Conservation (phyloP, 768 basidiomycete species). For the Galerina marginata region DNA sequence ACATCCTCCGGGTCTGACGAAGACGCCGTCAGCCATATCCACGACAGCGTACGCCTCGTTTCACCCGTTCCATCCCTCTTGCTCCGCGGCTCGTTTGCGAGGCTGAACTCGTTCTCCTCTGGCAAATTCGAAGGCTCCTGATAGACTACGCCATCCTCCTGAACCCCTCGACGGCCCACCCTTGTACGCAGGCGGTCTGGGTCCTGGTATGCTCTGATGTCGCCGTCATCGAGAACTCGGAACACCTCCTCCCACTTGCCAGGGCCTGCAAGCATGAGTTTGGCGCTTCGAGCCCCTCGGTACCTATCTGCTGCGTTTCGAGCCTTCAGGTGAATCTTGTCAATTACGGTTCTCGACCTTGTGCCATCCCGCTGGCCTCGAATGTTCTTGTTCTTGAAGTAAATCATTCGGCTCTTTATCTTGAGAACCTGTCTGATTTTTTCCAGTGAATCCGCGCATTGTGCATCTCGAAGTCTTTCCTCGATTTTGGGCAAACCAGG, state of each 20-base stretch:
- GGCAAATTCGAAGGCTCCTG: too few species aligned
- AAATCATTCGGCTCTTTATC: conserved; percentile 12
- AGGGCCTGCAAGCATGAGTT: conserved; percentile 2
- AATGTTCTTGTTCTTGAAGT: conserved; percentile 22
- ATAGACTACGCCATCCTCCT: background rate
- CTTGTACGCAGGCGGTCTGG: background rate
- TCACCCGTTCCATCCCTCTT: background rate
- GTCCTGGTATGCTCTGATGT: conserved; percentile 20
- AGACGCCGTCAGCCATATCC: conserved; percentile 7
- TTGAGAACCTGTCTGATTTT: too few species aligned
- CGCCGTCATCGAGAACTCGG: conserved; percentile 2
- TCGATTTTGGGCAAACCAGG: background rate
- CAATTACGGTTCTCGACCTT: conserved; percentile 10
- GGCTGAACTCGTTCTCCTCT: background rate
- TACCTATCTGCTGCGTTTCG: conserved; percentile 12
- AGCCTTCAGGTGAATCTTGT: conserved; percentile 6
- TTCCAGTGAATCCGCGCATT: too few species aligned
- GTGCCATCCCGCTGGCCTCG: conserved; percentile 16
- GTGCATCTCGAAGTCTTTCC: conserved; percentile 8
- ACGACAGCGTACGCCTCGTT: background rate
- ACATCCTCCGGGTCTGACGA: background rate
- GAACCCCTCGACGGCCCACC: background rate
- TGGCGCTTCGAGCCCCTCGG: background rate
- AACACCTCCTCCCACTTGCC: conserved; percentile 14
- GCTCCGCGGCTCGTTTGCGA: background rate